Evolutionary conservation across 1,284 basidiomycete species (phyloP), one percentile per base, ranked within the genome.

Genomic region (Ustilago sp.): DNA sequence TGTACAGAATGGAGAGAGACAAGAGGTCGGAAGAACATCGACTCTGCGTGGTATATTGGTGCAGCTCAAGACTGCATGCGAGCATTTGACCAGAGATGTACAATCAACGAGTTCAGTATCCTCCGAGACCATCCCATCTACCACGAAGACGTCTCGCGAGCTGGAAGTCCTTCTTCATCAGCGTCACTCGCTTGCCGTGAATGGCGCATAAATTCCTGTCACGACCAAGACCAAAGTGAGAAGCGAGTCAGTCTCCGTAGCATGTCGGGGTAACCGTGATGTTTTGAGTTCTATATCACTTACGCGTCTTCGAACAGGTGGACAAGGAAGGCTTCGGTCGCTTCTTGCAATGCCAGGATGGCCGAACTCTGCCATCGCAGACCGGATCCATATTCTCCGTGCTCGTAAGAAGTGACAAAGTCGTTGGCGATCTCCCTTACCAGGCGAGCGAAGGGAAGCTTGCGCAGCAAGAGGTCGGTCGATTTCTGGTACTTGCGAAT

Each of bases 161-260:
- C 59, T 86, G 83, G 57, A 86, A 83, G 51, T 86, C 84, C 9
- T 83, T 79, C 64, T 86, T 82, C 84, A 86, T 86, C 43, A 86
- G 75, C 2, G 84, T 86, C 5, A 86, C 84, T 17, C 84, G 75
- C 65, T 82, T 81, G 48, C 82, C 81, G 66, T 83, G 82, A 43
- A 83, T 82, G 2, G 84, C 84, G 65, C 84, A 86, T 15, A 86
- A 74, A 48, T 86, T 86, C 5, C 81, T 83, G 73, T 50, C 6
- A 2, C 3, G 35, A 45, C 17, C 4, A 34, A 45, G 19, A 51
- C 41, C 34, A 32, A 31, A 62, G 7, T 6, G 8, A 48, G 34
- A 32, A 9, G 4, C 13, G 8, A n/a, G 45, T 32, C 32, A 31
- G 41, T 34, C 5, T 9, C 12, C 36, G 23, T 17, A n/a, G n/a